Percentiles rank a stretch among this genome's conserved stretches.
These are phyloP conservation scores for Hydnomerulius pinastri DNA, from an alignment of 768 basidiomycete genomes.

Conservation along the genomic window DNA sequence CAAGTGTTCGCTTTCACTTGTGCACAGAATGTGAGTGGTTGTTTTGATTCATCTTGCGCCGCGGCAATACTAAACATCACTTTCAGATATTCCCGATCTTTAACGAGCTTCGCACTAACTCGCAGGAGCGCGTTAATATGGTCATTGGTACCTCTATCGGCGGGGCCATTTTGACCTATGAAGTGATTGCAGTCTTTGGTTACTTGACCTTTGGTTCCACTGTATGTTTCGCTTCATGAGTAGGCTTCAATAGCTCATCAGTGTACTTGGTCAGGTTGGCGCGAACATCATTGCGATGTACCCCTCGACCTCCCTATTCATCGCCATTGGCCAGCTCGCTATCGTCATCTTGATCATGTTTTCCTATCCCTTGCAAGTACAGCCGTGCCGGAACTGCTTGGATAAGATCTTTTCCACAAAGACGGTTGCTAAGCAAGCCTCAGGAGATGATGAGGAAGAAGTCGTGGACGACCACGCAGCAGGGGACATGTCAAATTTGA, in stretches of 20 bases:
- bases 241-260: constrained; percentile 1
- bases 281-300: constrained; percentile 96
- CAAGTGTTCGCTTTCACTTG: constrained; percentile 94
- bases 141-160: constrained; percentile 89
- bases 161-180: constrained; percentile 79
- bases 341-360: constrained; percentile 90
- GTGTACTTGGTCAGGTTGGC: constrained; percentile 56
- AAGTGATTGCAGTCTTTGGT: constrained; percentile 84
- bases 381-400: constrained; percentile 89
- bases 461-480: constrained; percentile 56
- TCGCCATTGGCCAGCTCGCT: constrained; percentile 90
- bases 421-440: constrained; percentile 36
- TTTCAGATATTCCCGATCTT: constrained; percentile 87
- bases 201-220: constrained; percentile 93
- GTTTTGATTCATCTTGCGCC: constrained; percentile 1
- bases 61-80: constrained; percentile 5
- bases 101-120: constrained; percentile 85
- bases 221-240: constrained; percentile 39
- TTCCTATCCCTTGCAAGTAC: constrained; percentile 93
- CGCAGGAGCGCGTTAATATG: constrained; percentile 82
- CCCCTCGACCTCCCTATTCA: constrained; percentile 85
- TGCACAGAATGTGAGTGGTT: constrained; percentile 76
- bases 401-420: constrained; percentile 80
- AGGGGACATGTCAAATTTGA: constrained; percentile 63
- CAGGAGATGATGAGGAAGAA: constrained; percentile 51